A percentile compares a stretch with the other conserved stretches of the same genome.
These are phyloP conservation scores for Ustilago cynodontis DNA, from an alignment of 1,284 basidiomycete genomes.

Conservation along the genomic window DNA sequence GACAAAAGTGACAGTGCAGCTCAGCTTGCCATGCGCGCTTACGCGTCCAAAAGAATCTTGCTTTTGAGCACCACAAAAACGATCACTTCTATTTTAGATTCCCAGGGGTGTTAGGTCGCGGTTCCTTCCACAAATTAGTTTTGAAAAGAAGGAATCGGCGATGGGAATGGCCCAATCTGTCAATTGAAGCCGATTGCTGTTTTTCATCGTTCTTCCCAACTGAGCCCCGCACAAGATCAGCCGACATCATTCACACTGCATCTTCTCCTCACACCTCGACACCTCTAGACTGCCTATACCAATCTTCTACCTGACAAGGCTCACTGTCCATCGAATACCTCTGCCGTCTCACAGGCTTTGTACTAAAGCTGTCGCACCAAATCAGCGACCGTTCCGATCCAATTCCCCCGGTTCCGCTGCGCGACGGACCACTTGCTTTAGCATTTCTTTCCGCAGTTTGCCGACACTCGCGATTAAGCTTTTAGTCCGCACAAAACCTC, in stretches of 20 bases:
- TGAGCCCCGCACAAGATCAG: background rate
- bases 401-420: background rate
- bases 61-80: no score
- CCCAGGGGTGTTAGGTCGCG: background rate
- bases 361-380: background rate
- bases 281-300: background rate
- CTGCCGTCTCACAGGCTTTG: background rate
- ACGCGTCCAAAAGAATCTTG: no score
- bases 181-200: background rate
- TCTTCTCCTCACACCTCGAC: background rate
- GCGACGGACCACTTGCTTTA: background rate
- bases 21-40: slow-evolving; percentile 7
- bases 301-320: background rate
- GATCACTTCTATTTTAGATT: background rate
- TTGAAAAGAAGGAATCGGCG: background rate
- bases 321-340: background rate
- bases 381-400: no score
- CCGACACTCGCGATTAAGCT: background rate
- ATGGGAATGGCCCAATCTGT: background rate
- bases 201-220: background rate
- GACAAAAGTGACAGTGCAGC: slow-evolving; percentile 1
- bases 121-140: background rate
- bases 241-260: background rate
- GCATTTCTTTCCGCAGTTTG: background rate
- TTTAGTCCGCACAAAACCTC: no score